Evolutionary conservation across 495 filamentous ascomycete genomes (phyloP).

Genomic region (Tricharina praecox): DNA sequence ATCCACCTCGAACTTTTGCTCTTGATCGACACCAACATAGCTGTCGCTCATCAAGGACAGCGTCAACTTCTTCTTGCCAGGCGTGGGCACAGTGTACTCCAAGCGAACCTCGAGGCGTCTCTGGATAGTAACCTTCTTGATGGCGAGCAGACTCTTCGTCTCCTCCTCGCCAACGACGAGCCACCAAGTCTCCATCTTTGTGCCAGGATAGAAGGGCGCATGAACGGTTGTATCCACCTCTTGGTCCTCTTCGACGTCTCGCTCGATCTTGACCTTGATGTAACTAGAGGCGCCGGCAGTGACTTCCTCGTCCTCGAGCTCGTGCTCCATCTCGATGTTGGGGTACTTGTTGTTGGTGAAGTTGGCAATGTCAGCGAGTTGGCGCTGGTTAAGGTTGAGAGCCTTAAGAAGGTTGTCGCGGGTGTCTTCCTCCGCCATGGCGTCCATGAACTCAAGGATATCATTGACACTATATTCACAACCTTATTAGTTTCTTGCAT

Average conservation of each 20-base stretch:
- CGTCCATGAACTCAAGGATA: conserved; percentile 95
- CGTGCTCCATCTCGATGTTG: conserved; percentile 75
- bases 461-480: conserved; percentile 50
- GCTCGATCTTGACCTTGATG: conserved; percentile 71
- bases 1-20: conserved; percentile 67
- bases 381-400: conserved; percentile 60
- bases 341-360: conserved; percentile 98
- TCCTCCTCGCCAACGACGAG: conserved; percentile 85
- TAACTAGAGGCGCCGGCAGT: conserved; percentile 65
- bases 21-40: conserved; percentile 89
- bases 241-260: conserved; percentile 49
- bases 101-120: conserved; percentile 58
- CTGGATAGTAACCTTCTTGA: conserved; percentile 84
- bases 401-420: conserved; percentile 57
- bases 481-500: too few relatives aligned
- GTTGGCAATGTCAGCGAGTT: conserved; percentile 70
- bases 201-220: conserved; percentile 81
- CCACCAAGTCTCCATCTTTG: conserved; percentile 96
- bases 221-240: conserved; percentile 69
- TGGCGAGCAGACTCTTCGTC: conserved; percentile 68
- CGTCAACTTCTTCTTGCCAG: conserved; percentile 74
- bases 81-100: conserved; percentile 72
- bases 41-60: conserved; percentile 94
- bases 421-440: conserved; percentile 76
- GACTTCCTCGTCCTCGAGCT: conserved; percentile 62